These are phyloP conservation scores for Candida glaebosa DNA, from an alignment of 805 yeast species.

Conservation along the genomic window DNA sequence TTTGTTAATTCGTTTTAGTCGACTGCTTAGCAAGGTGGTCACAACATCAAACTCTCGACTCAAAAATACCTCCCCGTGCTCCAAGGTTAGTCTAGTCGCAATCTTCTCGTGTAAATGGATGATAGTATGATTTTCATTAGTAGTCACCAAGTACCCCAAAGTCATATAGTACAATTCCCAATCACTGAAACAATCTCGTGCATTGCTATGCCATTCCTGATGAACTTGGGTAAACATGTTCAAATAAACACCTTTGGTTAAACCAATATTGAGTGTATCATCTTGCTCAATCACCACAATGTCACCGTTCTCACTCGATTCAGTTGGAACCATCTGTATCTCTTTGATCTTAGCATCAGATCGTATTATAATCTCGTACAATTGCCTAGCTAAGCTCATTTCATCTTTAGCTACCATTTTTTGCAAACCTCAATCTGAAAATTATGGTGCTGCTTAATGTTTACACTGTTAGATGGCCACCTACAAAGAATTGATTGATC, in stretches of 20 bases:
- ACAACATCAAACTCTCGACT: slow-evolving; percentile 26
- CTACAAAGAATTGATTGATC: slow-evolving; percentile 1
- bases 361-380: slow-evolving; percentile 1
- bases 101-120: slow-evolving; percentile 26
- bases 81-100: slow-evolving; percentile 10
- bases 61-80: slow-evolving; percentile 9
- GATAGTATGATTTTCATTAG: slow-evolving; percentile 36
- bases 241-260: slow-evolving; percentile 27
- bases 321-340: slow-evolving; percentile 6
- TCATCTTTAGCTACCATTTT: not conserved
- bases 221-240: slow-evolving; percentile 31
- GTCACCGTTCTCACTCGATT: not conserved
- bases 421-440: too few relatives aligned
- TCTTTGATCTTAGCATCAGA: slow-evolving; percentile 5
- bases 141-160: slow-evolving; percentile 31
- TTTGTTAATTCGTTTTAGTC: slow-evolving; percentile 33
- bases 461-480: slow-evolving; percentile 4
- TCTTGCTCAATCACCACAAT: slow-evolving; percentile 8
- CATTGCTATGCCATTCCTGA: slow-evolving; percentile 19
- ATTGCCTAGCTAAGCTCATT: not conserved
- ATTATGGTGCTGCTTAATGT: too few relatives aligned
- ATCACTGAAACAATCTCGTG: slow-evolving; percentile 5
- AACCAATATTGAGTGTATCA: slow-evolving; percentile 26
- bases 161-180: slow-evolving; percentile 25
- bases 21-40: slow-evolving; percentile 26